Evolutionary conservation across 2,329 filamentous ascomycete species (phyloP).

Genomic region (Talaromyces sp.): DNA sequence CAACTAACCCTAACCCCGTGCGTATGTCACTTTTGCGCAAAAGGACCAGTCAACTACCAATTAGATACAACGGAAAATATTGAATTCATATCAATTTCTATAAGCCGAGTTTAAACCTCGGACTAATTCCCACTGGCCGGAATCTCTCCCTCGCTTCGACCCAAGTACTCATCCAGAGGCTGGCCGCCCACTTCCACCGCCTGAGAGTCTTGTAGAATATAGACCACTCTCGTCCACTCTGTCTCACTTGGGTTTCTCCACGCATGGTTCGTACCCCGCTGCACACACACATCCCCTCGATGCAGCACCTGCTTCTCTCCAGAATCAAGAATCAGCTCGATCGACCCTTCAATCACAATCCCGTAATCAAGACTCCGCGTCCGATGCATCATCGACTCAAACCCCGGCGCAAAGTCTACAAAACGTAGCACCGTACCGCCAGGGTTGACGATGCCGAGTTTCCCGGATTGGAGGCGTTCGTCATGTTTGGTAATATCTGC

Average conservation of each 20-base stretch:
- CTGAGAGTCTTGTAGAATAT: constrained; percentile 12
- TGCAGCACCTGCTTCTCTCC: constrained; percentile 44
- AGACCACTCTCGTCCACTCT: constrained; percentile 48
- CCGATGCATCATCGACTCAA: constrained; percentile 43
- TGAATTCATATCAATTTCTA: too few relatives aligned
- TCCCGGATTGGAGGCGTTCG: neutral
- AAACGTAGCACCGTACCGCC: constrained; percentile 35
- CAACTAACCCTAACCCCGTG: too few relatives aligned
- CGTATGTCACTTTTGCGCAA: too few relatives aligned
- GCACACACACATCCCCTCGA: constrained; percentile 51
- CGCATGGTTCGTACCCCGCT: constrained; percentile 52
- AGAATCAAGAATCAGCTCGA: constrained; percentile 51
- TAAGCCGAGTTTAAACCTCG: too few relatives aligned
- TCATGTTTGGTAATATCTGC: constrained; percentile 38
- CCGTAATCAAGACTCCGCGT: constrained; percentile 53
- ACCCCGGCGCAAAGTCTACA: constrained; percentile 42
- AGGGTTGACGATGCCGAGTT: constrained; percentile 35
- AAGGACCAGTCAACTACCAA: too few relatives aligned
- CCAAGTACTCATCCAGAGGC: constrained; percentile 13
- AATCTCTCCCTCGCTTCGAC: neutral
- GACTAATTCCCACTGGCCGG: neutral
- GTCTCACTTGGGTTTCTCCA: constrained; percentile 48
- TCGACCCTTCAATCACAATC: constrained; percentile 49
- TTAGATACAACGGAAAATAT: too few relatives aligned
- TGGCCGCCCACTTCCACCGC: constrained; percentile 14